These are phyloP conservation scores for Podospora appendiculata DNA, from an alignment of 495 filamentous ascomycete species.

Conservation along the genomic window DNA sequence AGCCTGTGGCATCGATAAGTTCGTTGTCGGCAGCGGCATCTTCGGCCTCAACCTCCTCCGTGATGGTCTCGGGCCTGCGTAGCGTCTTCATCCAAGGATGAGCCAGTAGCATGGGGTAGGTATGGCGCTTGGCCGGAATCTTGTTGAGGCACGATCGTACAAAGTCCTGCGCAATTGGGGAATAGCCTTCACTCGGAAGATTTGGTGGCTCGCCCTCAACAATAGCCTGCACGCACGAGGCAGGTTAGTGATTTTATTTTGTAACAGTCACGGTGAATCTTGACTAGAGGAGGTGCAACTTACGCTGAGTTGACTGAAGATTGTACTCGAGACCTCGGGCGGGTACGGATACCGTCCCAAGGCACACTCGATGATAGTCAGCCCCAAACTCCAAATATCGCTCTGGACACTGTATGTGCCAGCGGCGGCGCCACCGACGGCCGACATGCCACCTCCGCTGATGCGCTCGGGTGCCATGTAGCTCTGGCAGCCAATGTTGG, in stretches of 20 bases:
- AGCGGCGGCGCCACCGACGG: conserved; percentile 56
- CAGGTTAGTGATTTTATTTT: neutral
- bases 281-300: conserved; percentile 32
- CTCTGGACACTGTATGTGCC: conserved; percentile 97
- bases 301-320: conserved; percentile 95
- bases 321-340: conserved; percentile 96
- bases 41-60: conserved; percentile 63
- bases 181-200: conserved; percentile 70
- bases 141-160: conserved; percentile 88
- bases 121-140: conserved; percentile 79
- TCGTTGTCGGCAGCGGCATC: conserved; percentile 39
- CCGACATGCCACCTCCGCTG: conserved; percentile 71
- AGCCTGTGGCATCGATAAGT: conserved; percentile 35
- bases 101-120: conserved; percentile 80
- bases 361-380: conserved; percentile 95
- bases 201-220: conserved; percentile 91
- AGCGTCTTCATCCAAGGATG: conserved; percentile 82
- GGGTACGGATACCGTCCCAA: conserved; percentile 95
- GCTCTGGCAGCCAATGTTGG: conserved; percentile 97
- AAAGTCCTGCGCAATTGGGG: conserved; percentile 75
- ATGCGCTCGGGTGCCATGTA: conserved; percentile 99
- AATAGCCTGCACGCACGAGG: conserved; percentile 62
- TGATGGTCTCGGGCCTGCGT: conserved; percentile 74
- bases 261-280: neutral
- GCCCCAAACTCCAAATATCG: conserved; percentile 93